Percentiles rank a stretch among this genome's conserved stretches.
These are phyloP conservation scores for Ceriops decandra DNA, from an alignment of 345 rosid genomes.

Conservation along the genomic window DNA sequence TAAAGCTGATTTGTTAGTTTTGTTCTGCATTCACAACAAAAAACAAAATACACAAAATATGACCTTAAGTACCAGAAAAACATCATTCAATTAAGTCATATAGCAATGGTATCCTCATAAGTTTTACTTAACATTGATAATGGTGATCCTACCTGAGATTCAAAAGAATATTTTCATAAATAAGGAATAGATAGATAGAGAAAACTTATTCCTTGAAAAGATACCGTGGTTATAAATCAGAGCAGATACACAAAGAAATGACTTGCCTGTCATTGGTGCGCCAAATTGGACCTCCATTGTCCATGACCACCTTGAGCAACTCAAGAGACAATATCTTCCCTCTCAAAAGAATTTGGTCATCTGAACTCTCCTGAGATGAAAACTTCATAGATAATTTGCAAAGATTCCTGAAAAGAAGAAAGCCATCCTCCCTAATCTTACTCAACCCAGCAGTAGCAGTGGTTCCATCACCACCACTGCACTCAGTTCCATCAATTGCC, in stretches of 20 bases:
- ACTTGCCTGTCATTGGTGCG: constrained; percentile 69
- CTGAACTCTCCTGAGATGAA: constrained; percentile 81
- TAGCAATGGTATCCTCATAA: no score
- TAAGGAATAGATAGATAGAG: not conserved
- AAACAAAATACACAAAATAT: no score
- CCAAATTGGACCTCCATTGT: constrained; percentile 77
- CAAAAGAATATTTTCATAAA: no score
- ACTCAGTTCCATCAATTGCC: constrained; percentile 31
- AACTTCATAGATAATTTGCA: constrained; percentile 94
- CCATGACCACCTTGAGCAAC: constrained; percentile 71
- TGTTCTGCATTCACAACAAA: no score
- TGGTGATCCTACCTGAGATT: no score
- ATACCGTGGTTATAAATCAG: not conserved
- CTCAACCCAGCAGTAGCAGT: constrained; percentile 22
- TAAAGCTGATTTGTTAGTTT: no score
- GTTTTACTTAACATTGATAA: no score
- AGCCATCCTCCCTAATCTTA: constrained; percentile 87
- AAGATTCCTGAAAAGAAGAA: constrained; percentile 74
- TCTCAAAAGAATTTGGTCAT: constrained; percentile 87
- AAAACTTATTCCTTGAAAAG: not conserved
- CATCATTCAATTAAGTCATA: no score
- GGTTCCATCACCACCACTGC: constrained; percentile 15
- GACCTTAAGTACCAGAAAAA: no score
- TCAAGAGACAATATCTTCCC: constrained; percentile 84
- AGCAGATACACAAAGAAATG: constrained; percentile 3